Base-by-base conservation (phyloP, 345 rosid species). In the Lepidium didymum region DNA sequence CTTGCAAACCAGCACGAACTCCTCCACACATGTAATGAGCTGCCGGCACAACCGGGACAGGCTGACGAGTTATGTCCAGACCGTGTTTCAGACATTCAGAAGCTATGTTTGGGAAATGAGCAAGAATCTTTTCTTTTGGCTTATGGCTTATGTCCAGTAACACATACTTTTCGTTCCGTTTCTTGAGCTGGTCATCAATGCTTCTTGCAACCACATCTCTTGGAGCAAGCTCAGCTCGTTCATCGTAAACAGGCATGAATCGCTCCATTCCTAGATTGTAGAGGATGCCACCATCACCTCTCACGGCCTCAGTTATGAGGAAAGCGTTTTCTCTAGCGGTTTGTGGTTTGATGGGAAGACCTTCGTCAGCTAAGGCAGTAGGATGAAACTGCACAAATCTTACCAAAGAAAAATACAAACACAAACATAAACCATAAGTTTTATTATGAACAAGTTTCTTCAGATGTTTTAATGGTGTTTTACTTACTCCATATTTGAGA, bases 11-110 rank as follows among this genome's bases (percentile, higher is more conserved):
- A 50, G 96, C 87, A 6, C 88, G 91, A 58, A 94, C 97, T 56
- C 97, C 99, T 56, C 97, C 99, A 42, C 99, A 91, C 87, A 94
- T 87, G 86, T 94, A 94, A 75, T 94, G 97, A 8, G 99, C 97
- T 25, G 99, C 97, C 21, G 99, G 97, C 49, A 91, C 97, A 18
- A 88, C 93, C 0, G 97, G 97, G 49, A 91, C 88, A 37, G 97
- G 91, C 60, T 88, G 82, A 8, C 34, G 52, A 19, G 97, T 91
- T 66, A 91, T 89, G 53, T 91, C 99, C 6, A 91, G 73, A 61
- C 95, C 97, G 36, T 81, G 74, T 67, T 78, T 68, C 34, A 94
- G 91, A 76, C 97, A 94, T 67, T 91, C 96, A 0, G 84, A 86
- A 37, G 95, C 97, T 50, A 94, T 85, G 78, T 94, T 94, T 8